Evolutionary conservation across 2,329 filamentous ascomycete genomes (phyloP).

Genomic region (Colletotrichum siamense): DNA sequence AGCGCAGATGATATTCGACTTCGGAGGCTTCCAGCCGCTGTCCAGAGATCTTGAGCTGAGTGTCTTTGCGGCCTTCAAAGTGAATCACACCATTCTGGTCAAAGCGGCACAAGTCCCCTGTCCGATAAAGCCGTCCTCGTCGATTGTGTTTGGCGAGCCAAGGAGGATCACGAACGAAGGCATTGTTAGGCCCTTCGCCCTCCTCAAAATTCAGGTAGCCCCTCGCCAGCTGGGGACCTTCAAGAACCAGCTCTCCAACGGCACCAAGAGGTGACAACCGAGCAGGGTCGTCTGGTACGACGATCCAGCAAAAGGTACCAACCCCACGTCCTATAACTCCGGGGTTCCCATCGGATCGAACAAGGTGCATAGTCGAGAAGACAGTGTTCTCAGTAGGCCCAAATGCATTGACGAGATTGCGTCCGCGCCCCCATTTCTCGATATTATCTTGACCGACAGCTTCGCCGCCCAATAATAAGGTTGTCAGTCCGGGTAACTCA

Average conservation of each 20-base stretch:
- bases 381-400: slow-evolving; percentile 27
- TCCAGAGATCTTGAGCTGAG: slow-evolving; percentile 30
- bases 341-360: not conserved
- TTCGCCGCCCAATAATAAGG: slow-evolving; percentile 35
- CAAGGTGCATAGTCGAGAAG: slow-evolving; percentile 21
- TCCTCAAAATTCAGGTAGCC: slow-evolving; percentile 12
- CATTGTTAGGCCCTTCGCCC: not conserved
- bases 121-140: slow-evolving; percentile 17
- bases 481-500: slow-evolving; percentile 40
- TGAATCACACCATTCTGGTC: slow-evolving; percentile 13
- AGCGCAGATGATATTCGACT: slow-evolving; percentile 25
- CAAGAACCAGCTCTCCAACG: slow-evolving; percentile 12
- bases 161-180: slow-evolving; percentile 6
- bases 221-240: slow-evolving; percentile 6
- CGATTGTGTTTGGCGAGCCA: not conserved
- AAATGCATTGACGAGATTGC: slow-evolving; percentile 22
- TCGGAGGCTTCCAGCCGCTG: slow-evolving; percentile 34
- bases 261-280: slow-evolving; percentile 5
- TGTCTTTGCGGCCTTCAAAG: slow-evolving; percentile 25
- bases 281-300: not conserved
- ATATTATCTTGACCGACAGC: slow-evolving; percentile 22
- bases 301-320: slow-evolving; percentile 6
- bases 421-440: slow-evolving; percentile 22
- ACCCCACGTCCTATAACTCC: slow-evolving; percentile 2
- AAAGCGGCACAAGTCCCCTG: slow-evolving; percentile 19